Base-by-base conservation (phyloP, 106 monocot species). In the Acorus calamus region DNA sequence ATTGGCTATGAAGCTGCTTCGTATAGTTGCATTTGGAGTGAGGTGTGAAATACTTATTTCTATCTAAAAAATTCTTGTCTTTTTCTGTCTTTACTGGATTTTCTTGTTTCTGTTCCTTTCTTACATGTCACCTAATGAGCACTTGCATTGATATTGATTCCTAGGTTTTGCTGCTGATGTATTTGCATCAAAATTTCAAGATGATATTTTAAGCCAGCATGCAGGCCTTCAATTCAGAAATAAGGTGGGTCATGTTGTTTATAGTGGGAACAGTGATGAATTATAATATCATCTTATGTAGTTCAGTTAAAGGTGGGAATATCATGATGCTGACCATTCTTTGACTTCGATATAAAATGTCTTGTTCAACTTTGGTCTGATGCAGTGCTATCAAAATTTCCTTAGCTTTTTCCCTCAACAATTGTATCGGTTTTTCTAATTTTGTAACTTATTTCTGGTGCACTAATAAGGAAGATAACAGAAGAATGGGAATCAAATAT, bases 21-120 rank as follows among this genome's bases (percentile, higher is more conserved):
- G 65, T 98, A 98, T 71, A 81, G 74, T 69, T 77, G 85, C 62
- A 60, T 98, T 14, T 98, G 87, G 90, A 98, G 90, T 77, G 83
- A 98, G 91, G 96, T 98, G 44, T 61, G 76, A 7, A 46, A 53
- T 42, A 7, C 13, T 6, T 54, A 2, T 65, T 44, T 57, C 48
- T 28, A 3, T 58, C 4, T 62, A 44, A 41, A n/a, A n/a, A n/a
- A 4, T n/a, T 11, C 60, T 4, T 60, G 5, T 69, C 6, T 46
- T 28, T 42, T 11, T 11, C 10, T 8, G 14, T 3, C 7, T 10
- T 42, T 6, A 52, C 3, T 53, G 43, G 43, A 3, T 10, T 53
- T 5, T 43, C 53, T 46, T 5, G n/a, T 45, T 14, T 11, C 3
- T 3, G 50, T 49, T 49, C 41, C 3, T 5, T 14, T 52, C 7